Evolutionary conservation across 208 protist species (phyloP).

Genomic region (Acanthamoeba royreba): DNA sequence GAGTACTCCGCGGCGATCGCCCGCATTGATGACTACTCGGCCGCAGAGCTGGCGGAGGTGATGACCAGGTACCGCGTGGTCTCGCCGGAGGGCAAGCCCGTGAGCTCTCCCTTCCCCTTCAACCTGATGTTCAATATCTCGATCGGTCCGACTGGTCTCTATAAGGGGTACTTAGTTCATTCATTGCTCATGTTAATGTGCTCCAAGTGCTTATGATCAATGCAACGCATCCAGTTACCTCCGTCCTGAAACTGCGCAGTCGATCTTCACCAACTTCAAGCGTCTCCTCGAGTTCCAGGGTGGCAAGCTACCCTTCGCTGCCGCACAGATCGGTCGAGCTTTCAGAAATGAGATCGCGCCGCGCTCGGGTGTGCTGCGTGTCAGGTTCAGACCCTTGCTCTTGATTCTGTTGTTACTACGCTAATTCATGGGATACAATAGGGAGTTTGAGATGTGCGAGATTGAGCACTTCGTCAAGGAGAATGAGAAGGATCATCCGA

Average conservation of each 20-base stretch:
- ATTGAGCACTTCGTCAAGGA: slow-evolving; percentile 99
- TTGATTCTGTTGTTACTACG: neutral
- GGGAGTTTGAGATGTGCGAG: slow-evolving; percentile 99
- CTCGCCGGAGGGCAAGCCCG: slow-evolving; percentile 92
- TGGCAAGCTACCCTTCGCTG: slow-evolving; percentile 96
- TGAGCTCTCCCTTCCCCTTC: slow-evolving; percentile 96
- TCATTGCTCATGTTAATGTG: too few relatives aligned
- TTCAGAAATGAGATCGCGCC: slow-evolving; percentile 99
- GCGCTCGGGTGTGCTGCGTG: slow-evolving; percentile 84
- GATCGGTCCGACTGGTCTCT: slow-evolving; percentile 95
- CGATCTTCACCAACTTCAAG: slow-evolving; percentile 99
- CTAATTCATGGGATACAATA: slow-evolving; percentile 83
- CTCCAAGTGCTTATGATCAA: too few relatives aligned
- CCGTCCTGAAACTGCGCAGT: slow-evolving; percentile 99
- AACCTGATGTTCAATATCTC: slow-evolving; percentile 99
- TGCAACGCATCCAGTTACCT: slow-evolving; percentile 90
- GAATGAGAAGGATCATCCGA: slow-evolving; percentile 91
- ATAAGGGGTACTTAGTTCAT: slow-evolving; percentile 81
- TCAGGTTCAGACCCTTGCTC: slow-evolving; percentile 18
- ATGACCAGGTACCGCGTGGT: slow-evolving; percentile 87
- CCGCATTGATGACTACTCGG: slow-evolving; percentile 85
- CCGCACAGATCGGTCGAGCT: slow-evolving; percentile 96
- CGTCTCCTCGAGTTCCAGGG: slow-evolving; percentile 95
- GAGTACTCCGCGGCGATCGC: slow-evolving; percentile 69
- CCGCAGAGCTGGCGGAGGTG: slow-evolving; percentile 79